phyloP scores from a whole-genome alignment of 2,329 filamentous ascomycete genomes.

The Microdochium bolleyi region DNA sequence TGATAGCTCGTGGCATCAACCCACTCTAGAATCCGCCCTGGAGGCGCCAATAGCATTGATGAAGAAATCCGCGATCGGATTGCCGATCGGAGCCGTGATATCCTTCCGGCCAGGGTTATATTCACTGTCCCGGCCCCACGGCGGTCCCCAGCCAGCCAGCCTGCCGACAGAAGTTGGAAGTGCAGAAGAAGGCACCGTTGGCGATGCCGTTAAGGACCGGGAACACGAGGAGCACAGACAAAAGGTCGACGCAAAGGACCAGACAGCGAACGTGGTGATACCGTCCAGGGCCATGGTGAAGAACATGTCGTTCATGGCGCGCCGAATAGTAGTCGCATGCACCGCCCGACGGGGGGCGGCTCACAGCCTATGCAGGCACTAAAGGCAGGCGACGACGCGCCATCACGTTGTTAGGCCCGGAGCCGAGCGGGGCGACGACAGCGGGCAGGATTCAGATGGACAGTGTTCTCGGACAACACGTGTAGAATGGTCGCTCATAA shows the following conservation, averaged over 20 bases:
- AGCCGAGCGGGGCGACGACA: slow-evolving; percentile 7
- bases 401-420: neutral
- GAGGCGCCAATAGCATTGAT: neutral
- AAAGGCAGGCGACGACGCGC: too few species aligned
- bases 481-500: too few species aligned
- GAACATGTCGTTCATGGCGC: neutral
- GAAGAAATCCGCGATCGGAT: slow-evolving; percentile 1
- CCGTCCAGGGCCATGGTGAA: slow-evolving; percentile 1
- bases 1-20: too few species aligned
- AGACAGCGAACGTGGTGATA: slow-evolving; percentile 1
- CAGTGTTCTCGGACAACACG: too few species aligned
- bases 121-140: neutral
- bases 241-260: neutral
- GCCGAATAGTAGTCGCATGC: slow-evolving; percentile 2
- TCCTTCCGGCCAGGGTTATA: neutral
- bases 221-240: slow-evolving; percentile 8
- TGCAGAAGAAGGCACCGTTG: slow-evolving; percentile 19
- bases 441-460: too few species aligned
- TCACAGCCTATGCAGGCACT: slow-evolving; percentile 1
- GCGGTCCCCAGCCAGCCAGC: neutral
- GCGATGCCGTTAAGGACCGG: slow-evolving; percentile 23
- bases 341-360: neutral
- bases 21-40: neutral
- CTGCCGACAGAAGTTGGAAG: slow-evolving; percentile 17
- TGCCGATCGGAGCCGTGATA: neutral